These are phyloP conservation scores for Aspergillus jensenii DNA, from an alignment of 2,329 filamentous ascomycete genomes.

Conservation along the genomic window DNA sequence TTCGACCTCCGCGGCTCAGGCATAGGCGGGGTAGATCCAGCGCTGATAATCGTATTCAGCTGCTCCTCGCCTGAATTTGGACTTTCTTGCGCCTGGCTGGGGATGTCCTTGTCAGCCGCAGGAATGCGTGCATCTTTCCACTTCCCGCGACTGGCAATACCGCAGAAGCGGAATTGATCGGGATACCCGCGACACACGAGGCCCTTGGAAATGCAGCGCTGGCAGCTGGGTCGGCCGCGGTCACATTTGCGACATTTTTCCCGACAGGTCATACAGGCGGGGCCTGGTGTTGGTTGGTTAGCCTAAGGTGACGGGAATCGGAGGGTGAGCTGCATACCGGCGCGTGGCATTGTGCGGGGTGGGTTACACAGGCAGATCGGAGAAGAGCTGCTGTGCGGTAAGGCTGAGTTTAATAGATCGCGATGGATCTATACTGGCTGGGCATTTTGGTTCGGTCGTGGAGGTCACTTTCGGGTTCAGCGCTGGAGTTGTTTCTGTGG, in stretches of 20 bases:
- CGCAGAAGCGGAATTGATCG: conserved; percentile 33
- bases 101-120: neutral
- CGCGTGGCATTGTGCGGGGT: neutral
- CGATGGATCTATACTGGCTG: neutral
- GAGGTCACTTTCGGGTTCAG: neutral
- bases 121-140: conserved; percentile 29
- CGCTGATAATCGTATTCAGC: neutral
- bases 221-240: conserved; percentile 29
- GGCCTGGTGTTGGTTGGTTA: conserved; percentile 17
- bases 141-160: conserved; percentile 30
- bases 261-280: conserved; percentile 34
- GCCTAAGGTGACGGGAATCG: neutral
- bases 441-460: neutral
- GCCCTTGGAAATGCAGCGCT: conserved; percentile 31
- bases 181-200: conserved; percentile 32
- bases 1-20: neutral
- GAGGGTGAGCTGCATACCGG: neutral
- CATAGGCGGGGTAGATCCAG: neutral
- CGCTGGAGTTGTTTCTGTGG: neutral
- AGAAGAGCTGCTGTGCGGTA: neutral
- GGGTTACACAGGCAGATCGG: neutral
- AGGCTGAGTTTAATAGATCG: no score
- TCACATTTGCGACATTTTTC: conserved; percentile 35
- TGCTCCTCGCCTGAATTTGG: neutral
- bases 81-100: neutral